A percentile compares a stretch with the other conserved stretches of the same genome.
Conservation (phyloP, 345 rosid species). For the Camelina sativa region DNA sequence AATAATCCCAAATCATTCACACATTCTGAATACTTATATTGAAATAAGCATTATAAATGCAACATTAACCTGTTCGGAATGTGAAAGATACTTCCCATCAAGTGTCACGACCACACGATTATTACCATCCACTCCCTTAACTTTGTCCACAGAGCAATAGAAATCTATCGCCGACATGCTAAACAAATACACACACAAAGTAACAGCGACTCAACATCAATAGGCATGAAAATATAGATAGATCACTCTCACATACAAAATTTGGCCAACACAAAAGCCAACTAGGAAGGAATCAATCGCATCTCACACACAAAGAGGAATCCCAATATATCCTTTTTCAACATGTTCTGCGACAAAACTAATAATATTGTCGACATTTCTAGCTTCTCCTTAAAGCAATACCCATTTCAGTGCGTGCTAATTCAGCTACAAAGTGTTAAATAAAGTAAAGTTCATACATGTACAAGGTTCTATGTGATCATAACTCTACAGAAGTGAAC, state of each 20-base stretch:
- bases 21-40: neutral
- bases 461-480: neutral
- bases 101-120: conserved; percentile 79
- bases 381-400: neutral
- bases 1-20: conserved; percentile 3
- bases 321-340: neutral
- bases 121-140: conserved; percentile 82
- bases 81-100: conserved; percentile 86
- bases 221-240: neutral
- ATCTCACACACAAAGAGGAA: neutral
- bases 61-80: conserved; percentile 75
- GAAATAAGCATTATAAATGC: neutral
- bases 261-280: neutral
- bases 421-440: neutral
- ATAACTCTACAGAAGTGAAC: neutral
- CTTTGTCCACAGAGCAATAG: conserved; percentile 92
- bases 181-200: conserved; percentile 20
- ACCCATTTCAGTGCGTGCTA: neutral
- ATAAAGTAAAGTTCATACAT: neutral
- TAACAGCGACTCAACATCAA: conserved; percentile 5
- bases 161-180: conserved; percentile 98
- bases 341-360: neutral
- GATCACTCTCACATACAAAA: neutral
- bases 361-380: neutral
- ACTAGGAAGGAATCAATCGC: neutral